Conservation (phyloP, 176 grass and related monocot species). For the Oryza meyeriana region DNA sequence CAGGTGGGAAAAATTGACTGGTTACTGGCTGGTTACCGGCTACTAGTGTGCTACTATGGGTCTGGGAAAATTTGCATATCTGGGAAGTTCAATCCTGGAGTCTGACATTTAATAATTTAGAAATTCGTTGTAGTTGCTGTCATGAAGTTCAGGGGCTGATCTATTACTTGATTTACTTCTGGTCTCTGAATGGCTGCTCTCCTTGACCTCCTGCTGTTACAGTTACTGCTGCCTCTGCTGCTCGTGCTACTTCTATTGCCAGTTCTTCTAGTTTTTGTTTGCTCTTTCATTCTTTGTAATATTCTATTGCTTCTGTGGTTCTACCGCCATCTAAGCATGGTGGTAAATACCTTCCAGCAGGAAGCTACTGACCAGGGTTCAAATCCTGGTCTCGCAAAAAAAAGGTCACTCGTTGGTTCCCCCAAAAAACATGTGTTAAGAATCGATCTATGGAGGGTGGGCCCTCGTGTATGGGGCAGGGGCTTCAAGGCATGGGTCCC, state of each 20-base stretch:
- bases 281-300: constrained; percentile 6
- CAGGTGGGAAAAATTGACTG: background rate
- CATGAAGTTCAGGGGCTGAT: constrained; percentile 11
- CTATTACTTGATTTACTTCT: constrained; percentile 31
- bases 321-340: background rate
- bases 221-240: background rate
- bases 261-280: background rate
- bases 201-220: background rate
- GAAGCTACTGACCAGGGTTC: no score
- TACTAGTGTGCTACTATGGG: background rate
- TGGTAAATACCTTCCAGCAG: no score
- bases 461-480: no score
- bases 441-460: no score
- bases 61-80: background rate
- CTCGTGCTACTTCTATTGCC: constrained; percentile 8
- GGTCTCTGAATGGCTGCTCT: background rate
- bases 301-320: constrained; percentile 33
- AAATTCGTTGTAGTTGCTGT: background rate
- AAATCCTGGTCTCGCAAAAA: no score
- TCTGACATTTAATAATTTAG: background rate
- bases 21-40: no score
- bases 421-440: no score
- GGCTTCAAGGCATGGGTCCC: no score
- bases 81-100: background rate
- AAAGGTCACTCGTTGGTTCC: no score